These are phyloP conservation scores for Guyanaporus albipodus DNA, from an alignment of 768 basidiomycete species.

Conservation along the genomic window DNA sequence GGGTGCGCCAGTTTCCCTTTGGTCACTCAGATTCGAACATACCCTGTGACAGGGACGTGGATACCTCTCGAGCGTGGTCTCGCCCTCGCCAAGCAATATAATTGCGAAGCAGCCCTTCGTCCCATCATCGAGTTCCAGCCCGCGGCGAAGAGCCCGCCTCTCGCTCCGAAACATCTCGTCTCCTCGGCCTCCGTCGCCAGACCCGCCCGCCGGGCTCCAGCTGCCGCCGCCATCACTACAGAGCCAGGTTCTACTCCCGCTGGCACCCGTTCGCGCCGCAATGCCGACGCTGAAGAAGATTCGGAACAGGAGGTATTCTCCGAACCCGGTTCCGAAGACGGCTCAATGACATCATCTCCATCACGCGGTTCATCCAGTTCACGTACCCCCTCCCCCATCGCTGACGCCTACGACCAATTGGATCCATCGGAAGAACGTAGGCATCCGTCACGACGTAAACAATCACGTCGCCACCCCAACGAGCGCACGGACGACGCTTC, in stretches of 20 bases:
- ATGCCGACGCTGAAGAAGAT: constrained; percentile 47
- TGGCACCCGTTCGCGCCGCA: constrained; percentile 58
- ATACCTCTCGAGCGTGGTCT: constrained; percentile 93
- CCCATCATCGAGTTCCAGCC: constrained; percentile 95
- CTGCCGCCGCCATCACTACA: not conserved
- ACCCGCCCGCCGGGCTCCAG: constrained; percentile 26
- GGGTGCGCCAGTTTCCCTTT: constrained; percentile 57
- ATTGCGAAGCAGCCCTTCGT: constrained; percentile 79
- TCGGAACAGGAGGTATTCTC: constrained; percentile 64
- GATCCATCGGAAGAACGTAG: constrained; percentile 21
- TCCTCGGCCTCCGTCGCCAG: constrained; percentile 49
- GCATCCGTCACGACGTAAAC: constrained; percentile 45
- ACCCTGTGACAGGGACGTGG: constrained; percentile 79
- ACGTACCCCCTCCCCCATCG: constrained; percentile 89
- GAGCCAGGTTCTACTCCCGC: constrained; percentile 25
- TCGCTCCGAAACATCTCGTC: constrained; percentile 94
- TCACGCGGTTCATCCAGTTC: constrained; percentile 84
- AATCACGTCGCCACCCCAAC: constrained; percentile 43
- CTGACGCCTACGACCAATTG: constrained; percentile 36
- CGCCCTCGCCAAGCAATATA: constrained; percentile 84
- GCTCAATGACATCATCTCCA: constrained; percentile 86
- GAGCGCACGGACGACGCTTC: constrained; percentile 43
- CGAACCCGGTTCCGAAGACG: constrained; percentile 77
- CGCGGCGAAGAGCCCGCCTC: constrained; percentile 84
- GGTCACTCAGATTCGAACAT: not conserved